Evolutionary conservation across 208 protist species (phyloP).

Genomic region (Wallacemonas sp.): DNA sequence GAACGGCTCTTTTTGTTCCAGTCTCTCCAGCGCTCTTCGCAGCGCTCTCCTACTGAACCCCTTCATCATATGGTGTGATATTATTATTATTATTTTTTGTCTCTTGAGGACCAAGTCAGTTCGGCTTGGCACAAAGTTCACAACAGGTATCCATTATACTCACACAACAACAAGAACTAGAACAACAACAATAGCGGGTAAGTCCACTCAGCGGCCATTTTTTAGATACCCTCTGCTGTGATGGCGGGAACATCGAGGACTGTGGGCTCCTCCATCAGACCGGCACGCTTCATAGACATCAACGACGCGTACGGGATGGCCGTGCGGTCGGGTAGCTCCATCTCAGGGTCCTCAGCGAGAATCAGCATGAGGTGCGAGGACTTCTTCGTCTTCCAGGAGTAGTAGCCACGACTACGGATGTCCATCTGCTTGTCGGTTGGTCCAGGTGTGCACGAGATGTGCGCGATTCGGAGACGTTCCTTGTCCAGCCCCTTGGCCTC

Average conservation of each 20-base stretch:
- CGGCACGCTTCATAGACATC: slow-evolving; percentile 82
- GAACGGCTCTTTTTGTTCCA: too few relatives aligned
- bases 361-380: slow-evolving; percentile 86
- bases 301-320: slow-evolving; percentile 86
- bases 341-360: slow-evolving; percentile 86
- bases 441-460: slow-evolving; percentile 82
- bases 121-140: neutral
- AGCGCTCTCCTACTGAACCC: too few relatives aligned
- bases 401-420: slow-evolving; percentile 86
- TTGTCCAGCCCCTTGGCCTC: slow-evolving; percentile 89
- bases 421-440: slow-evolving; percentile 92
- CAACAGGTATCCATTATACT: neutral
- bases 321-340: slow-evolving; percentile 89
- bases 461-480: slow-evolving; percentile 82
- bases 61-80: neutral
- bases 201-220: neutral
- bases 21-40: too few relatives aligned
- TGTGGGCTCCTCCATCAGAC: slow-evolving; percentile 58
- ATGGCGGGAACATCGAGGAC: slow-evolving; percentile 88
- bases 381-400: slow-evolving; percentile 91
- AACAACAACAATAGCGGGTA: neutral
- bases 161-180: slow-evolving; percentile 8
- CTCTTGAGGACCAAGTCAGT: neutral
- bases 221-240: slow-evolving; percentile 87
- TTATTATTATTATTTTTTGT: neutral